Evolutionary conservation across 768 basidiomycete species (phyloP), one percentile per base, ranked within the genome.

Genomic region (Termitomyces sp.): DNA sequence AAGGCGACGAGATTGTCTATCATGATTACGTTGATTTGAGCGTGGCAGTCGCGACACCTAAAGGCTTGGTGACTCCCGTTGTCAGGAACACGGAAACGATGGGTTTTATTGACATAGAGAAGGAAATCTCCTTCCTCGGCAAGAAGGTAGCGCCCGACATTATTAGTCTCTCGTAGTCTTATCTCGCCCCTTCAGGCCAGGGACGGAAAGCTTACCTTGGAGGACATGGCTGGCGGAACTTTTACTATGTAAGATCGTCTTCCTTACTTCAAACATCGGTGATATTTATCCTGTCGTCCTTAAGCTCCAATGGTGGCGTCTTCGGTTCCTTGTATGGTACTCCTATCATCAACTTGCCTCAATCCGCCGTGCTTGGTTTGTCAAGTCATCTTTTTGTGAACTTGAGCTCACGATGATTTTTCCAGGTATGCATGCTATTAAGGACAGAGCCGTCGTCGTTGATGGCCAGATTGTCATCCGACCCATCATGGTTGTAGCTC

Each of bases 321-420:
- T 99, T 99, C 68, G 96, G 96, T 46, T 96, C 93, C 51, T 78
- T 99, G 51, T 97, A 89, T 68, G 96, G 96, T 42, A 99, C 96
- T n/a, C 96, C 96, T 39, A 99, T 99, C 69, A 96, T 98, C 76
- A 98, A 98, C 80, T 78, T 95, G 47, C 96, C 95, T 4, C 96
- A 98, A 72, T 76, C 94, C 24, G 96, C 95, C 54, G 94, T 98
- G 7, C 85, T 99, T 56, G 95, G 91, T 81, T 66, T 61, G 80
- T 73, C 16, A 34, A 37, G 18, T 45, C 36, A 45, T 52, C 48
- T 33, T 27, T 37, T 27, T n/a, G 18, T 20, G 22, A 47, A 27
- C 20, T 18, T 8, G 12, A 31, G 15, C 47, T 55, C 6, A 59
- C 4, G 1, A 6, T 31, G n/a, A 22, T 39, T 30, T 24, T 6